Evolutionary conservation across 768 basidiomycete species (phyloP).

Genomic region (Rhizopogon vesiculosus): DNA sequence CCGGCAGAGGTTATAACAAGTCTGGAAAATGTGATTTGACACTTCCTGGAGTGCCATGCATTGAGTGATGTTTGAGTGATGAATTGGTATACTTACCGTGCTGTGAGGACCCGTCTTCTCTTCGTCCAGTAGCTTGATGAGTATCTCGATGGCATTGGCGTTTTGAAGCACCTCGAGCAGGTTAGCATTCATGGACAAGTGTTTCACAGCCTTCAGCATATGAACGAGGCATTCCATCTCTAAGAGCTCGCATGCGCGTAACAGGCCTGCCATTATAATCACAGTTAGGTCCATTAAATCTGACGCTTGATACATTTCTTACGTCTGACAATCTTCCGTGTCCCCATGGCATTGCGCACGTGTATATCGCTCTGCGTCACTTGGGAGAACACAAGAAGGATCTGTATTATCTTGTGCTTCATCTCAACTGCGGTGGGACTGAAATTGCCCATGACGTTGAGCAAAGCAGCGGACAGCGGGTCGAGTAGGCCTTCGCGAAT

Average conservation of each 20-base stretch:
- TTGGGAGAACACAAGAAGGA: constrained; percentile 88
- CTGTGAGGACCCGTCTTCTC: constrained; percentile 74
- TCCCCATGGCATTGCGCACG: constrained; percentile 88
- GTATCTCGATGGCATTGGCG: constrained; percentile 88
- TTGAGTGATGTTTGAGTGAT: background rate
- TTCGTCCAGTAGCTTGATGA: constrained; percentile 82
- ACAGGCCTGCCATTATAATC: constrained; percentile 50
- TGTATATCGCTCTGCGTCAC: constrained; percentile 95
- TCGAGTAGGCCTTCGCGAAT: constrained; percentile 93
- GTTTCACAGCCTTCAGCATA: constrained; percentile 93
- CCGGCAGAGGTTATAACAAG: constrained; percentile 93
- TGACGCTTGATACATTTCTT: constrained; percentile 29
- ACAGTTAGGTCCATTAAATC: constrained; percentile 3
- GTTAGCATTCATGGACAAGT: constrained; percentile 89
- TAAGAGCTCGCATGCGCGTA: constrained; percentile 83
- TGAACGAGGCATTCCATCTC: constrained; percentile 86
- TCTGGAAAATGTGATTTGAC: constrained; percentile 95
- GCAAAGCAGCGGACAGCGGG: constrained; percentile 83
- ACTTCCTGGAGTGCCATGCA: constrained; percentile 65
- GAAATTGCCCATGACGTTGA: constrained; percentile 80
- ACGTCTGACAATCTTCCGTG: constrained; percentile 86
- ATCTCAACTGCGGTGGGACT: constrained; percentile 64
- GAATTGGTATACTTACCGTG: constrained; percentile 51
- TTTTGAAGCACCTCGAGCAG: constrained; percentile 93
- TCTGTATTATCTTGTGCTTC: constrained; percentile 87